phyloP scores from a whole-genome alignment of 129 eudicot species.

The Chrysanthemum makinoi region DNA sequence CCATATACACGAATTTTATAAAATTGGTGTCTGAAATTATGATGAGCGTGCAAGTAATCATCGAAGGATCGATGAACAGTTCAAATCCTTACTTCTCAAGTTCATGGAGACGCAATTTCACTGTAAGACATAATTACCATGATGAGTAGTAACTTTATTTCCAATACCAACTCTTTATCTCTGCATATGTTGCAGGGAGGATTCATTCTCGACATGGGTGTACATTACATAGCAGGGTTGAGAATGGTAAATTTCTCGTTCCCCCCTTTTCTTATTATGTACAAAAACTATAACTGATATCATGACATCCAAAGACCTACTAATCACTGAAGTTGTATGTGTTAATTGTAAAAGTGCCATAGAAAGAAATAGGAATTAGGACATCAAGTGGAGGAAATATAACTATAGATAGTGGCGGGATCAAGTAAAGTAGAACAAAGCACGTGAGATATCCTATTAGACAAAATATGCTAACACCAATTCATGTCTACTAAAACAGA shows the following conservation, averaged over 20 bases:
- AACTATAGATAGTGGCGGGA: no score
- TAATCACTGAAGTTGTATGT: no score
- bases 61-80: conserved; percentile 96
- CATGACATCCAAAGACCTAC: no score
- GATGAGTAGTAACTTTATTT: not conserved
- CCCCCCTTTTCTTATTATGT: no score
- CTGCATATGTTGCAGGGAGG: conserved; percentile 78
- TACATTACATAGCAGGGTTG: conserved; percentile 86
- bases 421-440: not conserved
- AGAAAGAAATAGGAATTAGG: not conserved
- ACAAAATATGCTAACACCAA: not conserved
- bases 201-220: conserved; percentile 98
- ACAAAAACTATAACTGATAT: no score
- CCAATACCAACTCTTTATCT: conserved; percentile 2
- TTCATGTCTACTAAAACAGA: conserved; percentile 39
- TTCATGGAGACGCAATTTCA: conserved; percentile 81
- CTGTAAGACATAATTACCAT: conserved; percentile 36
- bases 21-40: conserved; percentile 54
- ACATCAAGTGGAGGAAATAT: not conserved
- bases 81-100: conserved; percentile 96
- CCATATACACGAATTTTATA: no score
- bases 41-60: conserved; percentile 50
- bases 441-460: not conserved
- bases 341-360: no score
- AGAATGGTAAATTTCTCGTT: conserved; percentile 66